Base-by-base conservation (phyloP, 2,329 filamentous ascomycete species). In the Fusarium luffae region DNA sequence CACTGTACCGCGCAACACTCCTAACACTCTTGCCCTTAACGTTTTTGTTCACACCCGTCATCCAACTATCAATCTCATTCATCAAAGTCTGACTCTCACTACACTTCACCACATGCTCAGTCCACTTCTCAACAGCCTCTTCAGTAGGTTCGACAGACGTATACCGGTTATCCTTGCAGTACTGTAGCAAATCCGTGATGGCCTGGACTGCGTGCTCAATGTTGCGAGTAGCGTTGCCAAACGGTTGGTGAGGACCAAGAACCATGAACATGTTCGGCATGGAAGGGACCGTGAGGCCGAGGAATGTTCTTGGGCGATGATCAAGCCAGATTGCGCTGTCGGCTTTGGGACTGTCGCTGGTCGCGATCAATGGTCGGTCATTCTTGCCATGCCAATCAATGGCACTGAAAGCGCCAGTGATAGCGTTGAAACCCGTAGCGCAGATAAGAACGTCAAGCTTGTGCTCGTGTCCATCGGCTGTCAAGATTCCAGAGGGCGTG, bases 41-140 rank as follows among this genome's bases (percentile, higher is more conserved):
- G 56, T 86, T 86, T 60, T 78, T 84, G 57, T 87, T 87, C 0
- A 87, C 82, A 2, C 85, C 85, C 19, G 84, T 87, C 83, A 86
- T 85, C 85, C 85, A 87, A 8, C 79, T 82, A 59, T 86, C 84
- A 1, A 74, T 49, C 21, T 73, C 66, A 14, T 73, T 73, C 2
- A 79, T 75, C 27, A 87, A 70, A 2, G 81, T 52, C 13, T 71
- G 71, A 0, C 84, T 83, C 50, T 81, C 74, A 3, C 80, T 79
- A 55, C 82, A 84, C 13, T 83, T 75, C 9, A 80, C 68, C 3
- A 86, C 84, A 76, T 86, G 85, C 28, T 85, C 74, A 0, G 71
- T 73, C 71, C 71, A 73, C 10, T 60, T 32, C 34, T 70, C 63
- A 23, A 67, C 66, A 3, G 71, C 58, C 1, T 69, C 54, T 9